Percentiles rank a stretch among this genome's conserved stretches.
phyloP scores from a whole-genome alignment of 805 yeast species.

The Ascoidea tarda region DNA sequence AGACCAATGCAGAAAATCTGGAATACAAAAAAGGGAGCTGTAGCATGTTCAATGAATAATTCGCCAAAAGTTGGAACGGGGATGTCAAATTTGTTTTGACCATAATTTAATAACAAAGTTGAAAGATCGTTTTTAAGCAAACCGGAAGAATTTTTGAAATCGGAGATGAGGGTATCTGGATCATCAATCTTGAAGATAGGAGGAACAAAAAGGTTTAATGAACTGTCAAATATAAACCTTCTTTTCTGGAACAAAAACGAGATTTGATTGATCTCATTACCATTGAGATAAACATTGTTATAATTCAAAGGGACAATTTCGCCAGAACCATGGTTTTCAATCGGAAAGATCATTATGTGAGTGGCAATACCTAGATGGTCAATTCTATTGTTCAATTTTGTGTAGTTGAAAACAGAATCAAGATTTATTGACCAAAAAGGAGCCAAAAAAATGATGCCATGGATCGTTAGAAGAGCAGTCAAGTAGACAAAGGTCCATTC shows the following conservation, averaged over 20 bases:
- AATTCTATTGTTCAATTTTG: conserved; percentile 20
- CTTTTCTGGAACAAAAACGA: conserved; percentile 86
- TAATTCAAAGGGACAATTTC: conserved; percentile 57
- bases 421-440: conserved; percentile 88
- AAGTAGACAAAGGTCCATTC: conserved; percentile 94
- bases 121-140: conserved; percentile 19
- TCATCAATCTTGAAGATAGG: conserved; percentile 60
- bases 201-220: conserved; percentile 49
- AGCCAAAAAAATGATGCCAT: conserved; percentile 67
- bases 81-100: conserved; percentile 81
- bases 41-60: conserved; percentile 92
- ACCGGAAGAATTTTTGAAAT: conserved; percentile 28
- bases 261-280: conserved; percentile 44
- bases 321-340: conserved; percentile 76
- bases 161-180: conserved; percentile 35
- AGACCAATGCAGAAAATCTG: conserved; percentile 91
- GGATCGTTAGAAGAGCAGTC: conserved; percentile 58
- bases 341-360: conserved; percentile 64
- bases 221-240: conserved; percentile 58
- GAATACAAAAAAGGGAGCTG: conserved; percentile 95
- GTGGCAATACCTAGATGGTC: conserved; percentile 45
- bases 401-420: conserved; percentile 56
- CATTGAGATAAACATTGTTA: conserved; percentile 22
- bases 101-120: conserved; percentile 44
- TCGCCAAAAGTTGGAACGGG: conserved; percentile 89